Evolutionary conservation across 164 flowering plant species (phyloP).

Genomic region (Berberis thunbergii): DNA sequence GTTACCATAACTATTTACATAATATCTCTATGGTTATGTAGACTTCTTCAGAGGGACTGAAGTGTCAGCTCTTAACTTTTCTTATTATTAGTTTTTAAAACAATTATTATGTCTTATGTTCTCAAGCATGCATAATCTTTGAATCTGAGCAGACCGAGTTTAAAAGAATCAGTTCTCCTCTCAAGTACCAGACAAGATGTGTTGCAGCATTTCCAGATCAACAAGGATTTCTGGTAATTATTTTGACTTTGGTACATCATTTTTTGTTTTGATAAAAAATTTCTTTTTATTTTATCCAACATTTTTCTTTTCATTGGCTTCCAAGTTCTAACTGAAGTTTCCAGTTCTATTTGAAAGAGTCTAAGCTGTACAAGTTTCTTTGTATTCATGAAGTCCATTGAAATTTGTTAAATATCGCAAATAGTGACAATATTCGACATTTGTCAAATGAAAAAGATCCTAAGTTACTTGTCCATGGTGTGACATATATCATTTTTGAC

Average conservation of each 20-base stretch:
- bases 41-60: too few relatives aligned
- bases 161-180: constrained; percentile 78
- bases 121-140: constrained; percentile 4
- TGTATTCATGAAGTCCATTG: not conserved
- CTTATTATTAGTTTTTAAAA: not conserved
- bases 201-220: constrained; percentile 97
- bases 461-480: too few relatives aligned
- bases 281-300: not conserved
- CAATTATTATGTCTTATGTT: not conserved
- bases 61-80: not conserved
- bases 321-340: too few relatives aligned
- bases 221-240: constrained; percentile 86
- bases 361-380: not conserved
- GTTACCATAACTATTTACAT: too few relatives aligned
- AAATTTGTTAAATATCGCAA: too few relatives aligned
- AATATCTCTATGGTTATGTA: too few relatives aligned
- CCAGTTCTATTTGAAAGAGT: too few relatives aligned
- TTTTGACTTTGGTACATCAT: not conserved
- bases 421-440: too few relatives aligned
- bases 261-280: too few relatives aligned
- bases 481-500: too few relatives aligned
- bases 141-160: constrained; percentile 54
- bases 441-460: too few relatives aligned
- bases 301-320: not conserved
- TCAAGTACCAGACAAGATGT: constrained; percentile 97